Percentiles rank a stretch among this genome's conserved stretches.
Evolutionary conservation across 192 early-diverging fungal genomes (phyloP).

Genomic region (Coemansia sp.): DNA sequence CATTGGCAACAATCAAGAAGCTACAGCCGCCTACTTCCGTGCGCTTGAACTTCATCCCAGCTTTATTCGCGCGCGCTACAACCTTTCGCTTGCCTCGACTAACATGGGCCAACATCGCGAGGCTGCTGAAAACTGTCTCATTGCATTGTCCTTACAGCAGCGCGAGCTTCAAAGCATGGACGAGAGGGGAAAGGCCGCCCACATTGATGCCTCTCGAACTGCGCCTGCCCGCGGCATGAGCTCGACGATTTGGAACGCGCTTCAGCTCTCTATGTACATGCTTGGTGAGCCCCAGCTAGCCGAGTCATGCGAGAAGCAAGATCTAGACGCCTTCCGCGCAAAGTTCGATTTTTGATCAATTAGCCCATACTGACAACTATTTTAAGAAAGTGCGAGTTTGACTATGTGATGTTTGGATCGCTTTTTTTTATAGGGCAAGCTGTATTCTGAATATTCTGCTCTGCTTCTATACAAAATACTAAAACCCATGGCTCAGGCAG

Average conservation of each 20-base stretch:
- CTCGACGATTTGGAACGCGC: slow-evolving; percentile 80
- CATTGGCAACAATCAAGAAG: slow-evolving; percentile 67
- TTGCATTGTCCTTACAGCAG: slow-evolving; percentile 83
- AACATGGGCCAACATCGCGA: slow-evolving; percentile 86
- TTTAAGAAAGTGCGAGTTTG: neutral
- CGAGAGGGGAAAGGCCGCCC: slow-evolving; percentile 36
- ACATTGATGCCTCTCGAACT: slow-evolving; percentile 17
- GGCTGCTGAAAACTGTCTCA: slow-evolving; percentile 89
- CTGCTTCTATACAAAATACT: neutral
- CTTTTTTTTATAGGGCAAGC: neutral
- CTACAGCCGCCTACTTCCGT: slow-evolving; percentile 92
- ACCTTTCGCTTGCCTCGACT: slow-evolving; percentile 90
- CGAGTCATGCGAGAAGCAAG: slow-evolving; percentile 72
- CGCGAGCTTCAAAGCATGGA: slow-evolving; percentile 55
- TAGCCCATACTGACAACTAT: neutral
- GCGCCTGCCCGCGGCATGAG: slow-evolving; percentile 61
- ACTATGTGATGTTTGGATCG: neutral
- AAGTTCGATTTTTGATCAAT: slow-evolving; percentile 81
- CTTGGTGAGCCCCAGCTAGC: slow-evolving; percentile 83
- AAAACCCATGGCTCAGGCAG: slow-evolving; percentile 19
- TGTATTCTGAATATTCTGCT: neutral
- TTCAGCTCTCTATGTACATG: slow-evolving; percentile 74
- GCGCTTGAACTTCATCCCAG: slow-evolving; percentile 94
- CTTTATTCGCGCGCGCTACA: slow-evolving; percentile 95
- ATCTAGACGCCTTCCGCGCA: slow-evolving; percentile 77